These are phyloP conservation scores for Fusarium chuoi DNA, from an alignment of 2,329 filamentous ascomycete genomes.

Conservation along the genomic window DNA sequence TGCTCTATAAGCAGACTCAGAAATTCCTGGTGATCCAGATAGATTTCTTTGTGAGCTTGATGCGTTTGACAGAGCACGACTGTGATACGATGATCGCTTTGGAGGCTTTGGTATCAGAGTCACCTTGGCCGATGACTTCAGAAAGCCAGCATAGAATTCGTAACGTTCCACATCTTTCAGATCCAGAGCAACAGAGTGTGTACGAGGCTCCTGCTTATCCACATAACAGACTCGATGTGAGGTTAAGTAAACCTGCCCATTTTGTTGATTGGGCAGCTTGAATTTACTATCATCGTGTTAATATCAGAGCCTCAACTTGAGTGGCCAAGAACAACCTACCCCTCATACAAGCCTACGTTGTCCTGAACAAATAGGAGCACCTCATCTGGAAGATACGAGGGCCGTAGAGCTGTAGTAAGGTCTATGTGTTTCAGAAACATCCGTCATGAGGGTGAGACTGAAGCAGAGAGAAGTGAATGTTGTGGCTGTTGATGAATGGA, in stretches of 20 bases:
- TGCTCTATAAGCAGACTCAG: slow-evolving; percentile 55
- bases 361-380: slow-evolving; percentile 96
- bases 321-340: slow-evolving; percentile 66
- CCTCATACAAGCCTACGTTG: slow-evolving; percentile 96
- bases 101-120: slow-evolving; percentile 85
- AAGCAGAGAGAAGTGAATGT: slow-evolving; percentile 6
- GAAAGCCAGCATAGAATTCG: slow-evolving; percentile 92
- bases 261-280: slow-evolving; percentile 93
- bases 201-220: slow-evolving; percentile 85
- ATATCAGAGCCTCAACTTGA: slow-evolving; percentile 1
- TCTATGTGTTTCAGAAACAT: slow-evolving; percentile 98
- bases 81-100: slow-evolving; percentile 71
- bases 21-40: slow-evolving; percentile 58
- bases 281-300: slow-evolving; percentile 73
- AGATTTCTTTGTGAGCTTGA: slow-evolving; percentile 58
- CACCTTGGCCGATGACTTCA: slow-evolving; percentile 95
- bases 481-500: slow-evolving; percentile 2
- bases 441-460: slow-evolving; percentile 65
- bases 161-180: slow-evolving; percentile 90
- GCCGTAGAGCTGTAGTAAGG: slow-evolving; percentile 94
- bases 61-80: slow-evolving; percentile 60
- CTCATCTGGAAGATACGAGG: slow-evolving; percentile 92
- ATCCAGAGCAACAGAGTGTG: slow-evolving; percentile 85
- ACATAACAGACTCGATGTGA: slow-evolving; percentile 97
- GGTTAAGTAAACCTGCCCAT: slow-evolving; percentile 95